phyloP scores from a whole-genome alignment of 306 rosid genomes.

The Lathyrus sativus region DNA sequence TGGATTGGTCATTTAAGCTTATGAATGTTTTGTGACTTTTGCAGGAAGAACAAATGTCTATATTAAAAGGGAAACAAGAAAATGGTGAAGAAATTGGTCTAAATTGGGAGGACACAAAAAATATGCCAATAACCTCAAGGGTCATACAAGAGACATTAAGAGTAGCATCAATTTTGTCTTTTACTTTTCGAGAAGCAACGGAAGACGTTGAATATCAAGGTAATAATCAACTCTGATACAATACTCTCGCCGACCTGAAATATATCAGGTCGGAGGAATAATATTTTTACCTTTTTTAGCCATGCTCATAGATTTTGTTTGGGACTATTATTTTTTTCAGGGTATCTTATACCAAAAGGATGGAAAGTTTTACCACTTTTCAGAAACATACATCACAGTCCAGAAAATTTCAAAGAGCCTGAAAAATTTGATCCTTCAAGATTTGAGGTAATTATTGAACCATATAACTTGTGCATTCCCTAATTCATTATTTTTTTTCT shows the following conservation, averaged over 20 bases:
- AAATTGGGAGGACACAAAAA: constrained; percentile 72
- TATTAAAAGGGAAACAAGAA: constrained; percentile 49
- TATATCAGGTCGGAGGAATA: too few species aligned
- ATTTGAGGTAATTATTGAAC: constrained; percentile 66
- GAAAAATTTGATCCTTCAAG: constrained; percentile 89
- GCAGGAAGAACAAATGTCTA: constrained; percentile 74
- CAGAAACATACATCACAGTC: constrained; percentile 88
- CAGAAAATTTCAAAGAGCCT: constrained; percentile 71
- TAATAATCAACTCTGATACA: constrained; percentile 30
- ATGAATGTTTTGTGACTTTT: background rate
- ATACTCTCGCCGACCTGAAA: background rate
- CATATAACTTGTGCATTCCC: constrained; percentile 22
- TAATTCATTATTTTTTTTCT: constrained; percentile 5
- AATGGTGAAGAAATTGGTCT: constrained; percentile 49
- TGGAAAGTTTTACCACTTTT: constrained; percentile 96
- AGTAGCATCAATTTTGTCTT: constrained; percentile 82
- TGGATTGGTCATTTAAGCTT: background rate
- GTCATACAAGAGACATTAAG: constrained; percentile 90
- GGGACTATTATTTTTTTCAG: constrained; percentile 40
- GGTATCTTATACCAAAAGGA: constrained; percentile 87
- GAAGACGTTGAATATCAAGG: constrained; percentile 90
- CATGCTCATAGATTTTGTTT: constrained; percentile 31
- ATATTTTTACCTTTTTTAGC: background rate
- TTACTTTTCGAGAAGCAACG: constrained; percentile 91
- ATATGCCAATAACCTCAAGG: constrained; percentile 75